Evolutionary conservation across 2,329 filamentous ascomycete genomes (phyloP).

Genomic region (Hypoxylon sp.): DNA sequence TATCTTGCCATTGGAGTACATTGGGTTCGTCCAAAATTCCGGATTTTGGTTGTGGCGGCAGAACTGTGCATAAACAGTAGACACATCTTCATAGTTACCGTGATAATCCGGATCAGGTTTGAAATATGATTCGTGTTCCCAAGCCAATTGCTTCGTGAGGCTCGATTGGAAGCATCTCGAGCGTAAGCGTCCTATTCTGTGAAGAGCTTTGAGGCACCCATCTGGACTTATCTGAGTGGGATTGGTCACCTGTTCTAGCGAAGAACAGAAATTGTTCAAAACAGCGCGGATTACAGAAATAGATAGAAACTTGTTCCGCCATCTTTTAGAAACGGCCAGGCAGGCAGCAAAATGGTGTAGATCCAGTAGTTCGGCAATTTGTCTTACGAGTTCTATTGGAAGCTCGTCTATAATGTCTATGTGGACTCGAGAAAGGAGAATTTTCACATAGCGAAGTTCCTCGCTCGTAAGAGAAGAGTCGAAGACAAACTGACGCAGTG

Average conservation of each 20-base stretch:
- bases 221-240: constrained; percentile 4
- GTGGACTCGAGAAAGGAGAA: constrained; percentile 32
- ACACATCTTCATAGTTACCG: constrained; percentile 12
- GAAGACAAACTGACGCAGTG: constrained; percentile 37
- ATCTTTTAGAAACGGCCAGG: constrained; percentile 45
- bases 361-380: constrained; percentile 37
- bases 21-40: not conserved
- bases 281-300: constrained; percentile 29
- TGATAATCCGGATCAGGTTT: constrained; percentile 33
- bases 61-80: constrained; percentile 23
- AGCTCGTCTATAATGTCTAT: constrained; percentile 43
- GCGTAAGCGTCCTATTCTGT: constrained; percentile 27
- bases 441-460: constrained; percentile 44
- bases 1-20: constrained; percentile 44
- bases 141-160: constrained; percentile 20
- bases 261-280: constrained; percentile 37
- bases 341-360: constrained; percentile 40
- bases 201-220: constrained; percentile 24
- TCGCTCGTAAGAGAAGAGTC: constrained; percentile 23
- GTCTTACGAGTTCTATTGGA: constrained; percentile 44
- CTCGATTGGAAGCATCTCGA: not conserved
- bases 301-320: constrained; percentile 47
- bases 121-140: constrained; percentile 34
- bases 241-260: constrained; percentile 14
- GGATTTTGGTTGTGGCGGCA: not conserved